Evolutionary conservation across 129 eudicot species (phyloP).

Genomic region (Artemisia annua): DNA sequence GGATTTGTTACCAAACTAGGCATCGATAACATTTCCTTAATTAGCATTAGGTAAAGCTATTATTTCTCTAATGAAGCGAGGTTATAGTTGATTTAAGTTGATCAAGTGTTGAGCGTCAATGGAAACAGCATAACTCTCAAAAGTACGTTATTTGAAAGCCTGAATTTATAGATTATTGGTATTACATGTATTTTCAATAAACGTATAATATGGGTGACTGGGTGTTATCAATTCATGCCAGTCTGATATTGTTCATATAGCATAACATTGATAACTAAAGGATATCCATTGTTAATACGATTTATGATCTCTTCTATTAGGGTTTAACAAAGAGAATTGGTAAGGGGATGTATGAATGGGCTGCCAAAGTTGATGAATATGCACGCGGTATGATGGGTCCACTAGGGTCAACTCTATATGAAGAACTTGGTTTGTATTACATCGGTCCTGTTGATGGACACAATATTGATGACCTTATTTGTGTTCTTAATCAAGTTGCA

Average conservation of each 20-base stretch:
- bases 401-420: slow-evolving; percentile 87
- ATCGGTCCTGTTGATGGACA: slow-evolving; percentile 97
- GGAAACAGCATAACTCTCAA: not conserved
- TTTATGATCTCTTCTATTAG: slow-evolving; percentile 38
- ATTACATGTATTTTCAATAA: not conserved
- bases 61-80: not conserved
- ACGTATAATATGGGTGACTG: too few species aligned
- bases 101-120: not conserved
- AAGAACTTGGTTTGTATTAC: slow-evolving; percentile 93
- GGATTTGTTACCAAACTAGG: not conserved
- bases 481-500: slow-evolving; percentile 84
- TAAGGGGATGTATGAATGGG: slow-evolving; percentile 89
- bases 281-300: not conserved
- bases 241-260: slow-evolving; percentile 13
- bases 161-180: not conserved
- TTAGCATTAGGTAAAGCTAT: not conserved
- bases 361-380: slow-evolving; percentile 94
- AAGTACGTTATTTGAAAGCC: not conserved
- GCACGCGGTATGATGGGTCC: slow-evolving; percentile 96
- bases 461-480: slow-evolving; percentile 80
- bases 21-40: not conserved
- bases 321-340: slow-evolving; percentile 83
- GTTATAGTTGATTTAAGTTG: not conserved
- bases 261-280: not conserved
- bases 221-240: slow-evolving; percentile 12